A percentile compares a stretch with the other conserved stretches of the same genome.
These are phyloP conservation scores for Calonectria naviculata DNA, from an alignment of 2,329 filamentous ascomycete genomes.

Conservation along the genomic window DNA sequence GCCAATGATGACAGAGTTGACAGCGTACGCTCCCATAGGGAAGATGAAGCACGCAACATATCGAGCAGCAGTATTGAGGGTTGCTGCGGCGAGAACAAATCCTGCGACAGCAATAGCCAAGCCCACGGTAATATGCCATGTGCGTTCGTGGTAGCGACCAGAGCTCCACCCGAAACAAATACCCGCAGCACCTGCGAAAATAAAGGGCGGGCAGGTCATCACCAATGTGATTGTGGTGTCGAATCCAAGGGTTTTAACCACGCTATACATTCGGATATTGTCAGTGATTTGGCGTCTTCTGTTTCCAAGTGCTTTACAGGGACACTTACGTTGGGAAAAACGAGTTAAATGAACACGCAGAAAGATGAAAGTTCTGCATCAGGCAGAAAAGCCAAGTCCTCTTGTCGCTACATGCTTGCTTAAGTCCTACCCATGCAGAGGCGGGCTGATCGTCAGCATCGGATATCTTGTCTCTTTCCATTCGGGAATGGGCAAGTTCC, in stretches of 20 bases:
- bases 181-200: conserved; percentile 58
- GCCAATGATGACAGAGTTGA: conserved; percentile 59
- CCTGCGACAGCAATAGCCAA: conserved; percentile 54
- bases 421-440: conserved; percentile 59
- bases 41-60: conserved; percentile 57
- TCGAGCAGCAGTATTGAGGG: conserved; percentile 51
- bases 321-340: conserved; percentile 54
- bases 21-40: conserved; percentile 54
- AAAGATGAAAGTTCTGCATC: conserved; percentile 67
- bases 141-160: conserved; percentile 59
- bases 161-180: conserved; percentile 62
- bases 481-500: conserved; percentile 58
- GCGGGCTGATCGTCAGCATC: conserved; percentile 50
- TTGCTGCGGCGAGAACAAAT: conserved; percentile 52
- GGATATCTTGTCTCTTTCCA: conserved; percentile 63
- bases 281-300: not conserved
- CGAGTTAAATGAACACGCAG: conserved; percentile 58
- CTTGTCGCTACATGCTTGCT: conserved; percentile 60
- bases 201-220: conserved; percentile 64
- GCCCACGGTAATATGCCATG: conserved; percentile 60
- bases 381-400: conserved; percentile 64
- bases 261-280: conserved; percentile 28
- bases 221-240: conserved; percentile 60
- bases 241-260: conserved; percentile 62
- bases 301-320: fast-evolving